A percentile compares a stretch with the other conserved stretches of the same genome.
Evolutionary conservation across 768 basidiomycete species (phyloP).

Genomic region (Gautieria morchelliformis): DNA sequence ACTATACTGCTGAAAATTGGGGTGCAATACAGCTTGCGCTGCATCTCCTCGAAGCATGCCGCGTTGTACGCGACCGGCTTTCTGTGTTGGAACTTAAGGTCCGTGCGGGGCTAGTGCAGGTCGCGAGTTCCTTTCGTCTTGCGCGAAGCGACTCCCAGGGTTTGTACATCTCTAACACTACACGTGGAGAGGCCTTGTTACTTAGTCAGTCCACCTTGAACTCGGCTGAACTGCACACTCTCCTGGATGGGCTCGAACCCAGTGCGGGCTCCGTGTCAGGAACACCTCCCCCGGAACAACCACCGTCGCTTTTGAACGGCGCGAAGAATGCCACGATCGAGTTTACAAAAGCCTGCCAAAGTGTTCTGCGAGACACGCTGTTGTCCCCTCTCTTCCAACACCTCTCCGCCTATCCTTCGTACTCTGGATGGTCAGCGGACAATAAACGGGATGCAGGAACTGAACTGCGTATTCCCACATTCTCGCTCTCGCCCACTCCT

Average conservation of each 20-base stretch:
- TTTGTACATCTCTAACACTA: slow-evolving; percentile 45
- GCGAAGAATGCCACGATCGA: slow-evolving; percentile 46
- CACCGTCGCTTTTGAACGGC: slow-evolving; percentile 40
- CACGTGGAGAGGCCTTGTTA: slow-evolving; percentile 61
- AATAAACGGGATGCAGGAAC: slow-evolving; percentile 28
- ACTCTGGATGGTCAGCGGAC: slow-evolving; percentile 55
- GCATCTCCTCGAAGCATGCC: slow-evolving; percentile 75
- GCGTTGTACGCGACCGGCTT: slow-evolving; percentile 61
- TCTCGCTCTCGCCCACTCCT: slow-evolving; percentile 87
- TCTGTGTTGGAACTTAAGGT: slow-evolving; percentile 62
- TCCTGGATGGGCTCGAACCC: slow-evolving; percentile 46
- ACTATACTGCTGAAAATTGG: slow-evolving; percentile 90
- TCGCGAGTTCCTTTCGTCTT: slow-evolving; percentile 49
- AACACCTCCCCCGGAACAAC: slow-evolving; percentile 16
- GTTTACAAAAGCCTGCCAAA: slow-evolving; percentile 69
- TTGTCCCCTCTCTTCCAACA: slow-evolving; percentile 72
- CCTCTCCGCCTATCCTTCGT: slow-evolving; percentile 59
- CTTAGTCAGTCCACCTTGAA: slow-evolving; percentile 81
- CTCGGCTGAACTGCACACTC: slow-evolving; percentile 58
- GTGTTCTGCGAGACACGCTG: slow-evolving; percentile 71
- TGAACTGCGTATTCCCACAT: slow-evolving; percentile 65
- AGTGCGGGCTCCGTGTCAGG: slow-evolving; percentile 19
- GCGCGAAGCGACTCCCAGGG: slow-evolving; percentile 44
- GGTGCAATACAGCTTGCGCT: slow-evolving; percentile 72
- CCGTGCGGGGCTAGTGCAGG: slow-evolving; percentile 44